phyloP scores from a whole-genome alignment of 2,329 filamentous ascomycete species.

The Penicillium brevicompactum region DNA sequence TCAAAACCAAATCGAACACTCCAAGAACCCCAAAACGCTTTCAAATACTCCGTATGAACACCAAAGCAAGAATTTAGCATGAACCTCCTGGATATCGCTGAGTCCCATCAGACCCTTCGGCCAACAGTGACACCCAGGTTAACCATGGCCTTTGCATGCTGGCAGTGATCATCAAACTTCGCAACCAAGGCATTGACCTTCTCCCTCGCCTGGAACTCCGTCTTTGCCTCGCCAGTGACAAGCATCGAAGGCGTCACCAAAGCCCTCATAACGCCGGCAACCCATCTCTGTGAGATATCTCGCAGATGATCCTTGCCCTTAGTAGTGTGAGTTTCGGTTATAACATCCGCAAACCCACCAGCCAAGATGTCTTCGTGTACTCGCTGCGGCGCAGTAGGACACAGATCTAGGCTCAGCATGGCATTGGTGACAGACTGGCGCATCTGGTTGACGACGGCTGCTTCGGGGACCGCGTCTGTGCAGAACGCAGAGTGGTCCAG shows the following conservation, averaged over 20 bases:
- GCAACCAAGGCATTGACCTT: conserved; percentile 13
- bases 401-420: conserved; percentile 16
- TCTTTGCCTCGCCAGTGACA: conserved; percentile 5
- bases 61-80: too few relatives aligned
- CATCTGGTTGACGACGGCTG: conserved; percentile 6
- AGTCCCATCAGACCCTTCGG: conserved; percentile 8
- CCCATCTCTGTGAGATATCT: conserved; percentile 15
- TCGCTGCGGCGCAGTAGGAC: conserved; percentile 9
- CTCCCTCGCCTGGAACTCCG: conserved; percentile 7
- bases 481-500: conserved; percentile 21
- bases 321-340: conserved; percentile 14
- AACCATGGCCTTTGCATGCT: conserved; percentile 14
- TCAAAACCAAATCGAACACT: too few relatives aligned
- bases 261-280: conserved; percentile 15
- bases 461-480: conserved; percentile 14
- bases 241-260: conserved; percentile 19
- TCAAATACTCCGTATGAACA: too few relatives aligned
- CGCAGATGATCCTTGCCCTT: conserved; percentile 15
- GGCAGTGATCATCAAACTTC: conserved; percentile 20
- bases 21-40: too few relatives aligned
- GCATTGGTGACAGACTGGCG: conserved; percentile 11
- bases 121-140: conserved; percentile 22
- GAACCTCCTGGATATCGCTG: too few relatives aligned
- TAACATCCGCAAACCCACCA: conserved; percentile 10
- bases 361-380: conserved; percentile 14